Conservation (phyloP, 2,329 filamentous ascomycete genomes). For the Penicillium psychrosexuale region DNA sequence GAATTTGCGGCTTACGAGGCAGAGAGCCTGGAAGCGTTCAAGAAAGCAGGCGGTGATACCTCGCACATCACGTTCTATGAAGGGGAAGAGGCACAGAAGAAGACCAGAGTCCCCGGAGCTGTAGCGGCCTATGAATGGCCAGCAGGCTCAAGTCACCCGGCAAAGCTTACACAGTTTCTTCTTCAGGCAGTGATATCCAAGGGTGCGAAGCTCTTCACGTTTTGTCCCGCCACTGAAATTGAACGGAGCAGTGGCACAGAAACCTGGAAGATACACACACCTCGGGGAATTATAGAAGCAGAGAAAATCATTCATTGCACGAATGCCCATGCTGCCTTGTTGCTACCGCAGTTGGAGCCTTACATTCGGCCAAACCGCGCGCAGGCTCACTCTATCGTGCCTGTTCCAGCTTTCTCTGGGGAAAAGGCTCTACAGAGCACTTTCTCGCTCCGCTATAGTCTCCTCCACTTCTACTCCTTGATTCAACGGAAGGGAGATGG, state of each 20-base stretch:
- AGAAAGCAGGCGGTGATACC: constrained; percentile 44
- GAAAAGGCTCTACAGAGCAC: constrained; percentile 38
- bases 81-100: constrained; percentile 39
- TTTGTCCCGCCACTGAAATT: constrained; percentile 40
- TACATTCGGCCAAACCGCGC: constrained; percentile 46
- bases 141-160: constrained; percentile 50
- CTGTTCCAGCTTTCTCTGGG: constrained; percentile 37
- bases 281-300: constrained; percentile 15
- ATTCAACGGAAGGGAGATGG: constrained; percentile 47
- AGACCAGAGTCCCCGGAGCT: constrained; percentile 39
- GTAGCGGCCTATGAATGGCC: constrained; percentile 53
- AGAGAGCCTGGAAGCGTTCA: constrained; percentile 40
- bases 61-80: constrained; percentile 43
- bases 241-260: constrained; percentile 7
- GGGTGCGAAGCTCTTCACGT: constrained; percentile 45
- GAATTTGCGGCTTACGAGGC: constrained; percentile 49
- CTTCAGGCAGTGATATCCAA: constrained; percentile 37
- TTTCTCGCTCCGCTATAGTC: constrained; percentile 47
- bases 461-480: constrained; percentile 52
- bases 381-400: constrained; percentile 47
- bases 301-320: constrained; percentile 26
- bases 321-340: constrained; percentile 24
- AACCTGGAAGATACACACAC: constrained; percentile 19
- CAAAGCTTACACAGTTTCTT: constrained; percentile 51
- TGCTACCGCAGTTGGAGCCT: constrained; percentile 18